Percentiles rank a stretch among this genome's conserved stretches.
Conservation (phyloP, 2,329 filamentous ascomycete species). For the Talaromyces sp. region DNA sequence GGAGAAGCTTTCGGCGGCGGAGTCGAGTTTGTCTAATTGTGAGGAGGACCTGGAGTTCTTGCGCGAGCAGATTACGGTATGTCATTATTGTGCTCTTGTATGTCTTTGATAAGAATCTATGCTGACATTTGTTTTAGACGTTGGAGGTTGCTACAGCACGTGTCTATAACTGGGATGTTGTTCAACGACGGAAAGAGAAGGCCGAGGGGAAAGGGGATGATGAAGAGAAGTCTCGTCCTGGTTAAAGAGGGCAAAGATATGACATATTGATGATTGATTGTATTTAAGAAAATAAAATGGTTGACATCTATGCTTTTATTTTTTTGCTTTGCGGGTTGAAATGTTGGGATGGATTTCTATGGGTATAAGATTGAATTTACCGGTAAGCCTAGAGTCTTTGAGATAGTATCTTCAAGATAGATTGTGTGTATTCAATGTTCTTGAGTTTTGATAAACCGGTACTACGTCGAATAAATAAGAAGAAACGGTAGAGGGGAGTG, state of each 20-base stretch:
- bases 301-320: too few relatives aligned
- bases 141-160: slow-evolving; percentile 94
- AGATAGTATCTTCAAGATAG: too few relatives aligned
- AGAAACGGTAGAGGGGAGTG: too few relatives aligned
- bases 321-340: too few relatives aligned
- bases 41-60: slow-evolving; percentile 97
- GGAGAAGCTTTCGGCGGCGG: slow-evolving; percentile 77
- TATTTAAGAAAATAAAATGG: neutral
- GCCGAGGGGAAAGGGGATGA: slow-evolving; percentile 52
- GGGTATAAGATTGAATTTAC: too few relatives aligned
- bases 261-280: neutral
- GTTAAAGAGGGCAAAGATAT: slow-evolving; percentile 23
- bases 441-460: too few relatives aligned
- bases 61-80: slow-evolving; percentile 91
- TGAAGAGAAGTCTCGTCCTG: slow-evolving; percentile 54
- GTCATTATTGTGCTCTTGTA: slow-evolving; percentile 29
- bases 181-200: slow-evolving; percentile 91
- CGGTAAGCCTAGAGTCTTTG: too few relatives aligned
- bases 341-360: too few relatives aligned
- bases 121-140: slow-evolving; percentile 60
- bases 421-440: too few relatives aligned
- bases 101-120: slow-evolving; percentile 8
- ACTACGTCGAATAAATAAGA: too few relatives aligned
- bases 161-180: slow-evolving; percentile 99
- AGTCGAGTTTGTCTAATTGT: slow-evolving; percentile 79